phyloP scores from a whole-genome alignment of 495 filamentous ascomycete species.

The Echria macrotheca region DNA sequence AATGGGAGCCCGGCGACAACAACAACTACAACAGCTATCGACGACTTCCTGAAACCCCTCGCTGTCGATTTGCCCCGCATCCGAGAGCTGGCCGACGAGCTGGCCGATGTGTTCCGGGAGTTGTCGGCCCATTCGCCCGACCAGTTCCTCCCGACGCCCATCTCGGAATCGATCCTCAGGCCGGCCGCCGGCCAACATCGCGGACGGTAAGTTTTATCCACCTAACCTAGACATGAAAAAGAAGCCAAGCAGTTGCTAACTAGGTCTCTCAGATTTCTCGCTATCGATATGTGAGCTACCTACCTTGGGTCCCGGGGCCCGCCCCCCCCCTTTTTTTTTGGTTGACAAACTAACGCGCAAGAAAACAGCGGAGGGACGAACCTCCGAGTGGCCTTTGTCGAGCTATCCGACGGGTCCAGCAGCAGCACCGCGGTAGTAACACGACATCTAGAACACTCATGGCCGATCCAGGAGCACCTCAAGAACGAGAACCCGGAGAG shows the following conservation, averaged over 20 bases:
- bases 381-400: conserved; percentile 71
- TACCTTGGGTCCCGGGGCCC: no score
- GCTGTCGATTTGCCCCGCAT: conserved; percentile 41
- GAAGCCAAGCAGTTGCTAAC: conserved; percentile 10
- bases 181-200: conserved; percentile 54
- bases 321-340: neutral
- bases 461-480: conserved; percentile 74
- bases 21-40: conserved; percentile 19
- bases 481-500: conserved; percentile 72
- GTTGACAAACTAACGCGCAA: no score
- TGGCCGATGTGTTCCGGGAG: conserved; percentile 54
- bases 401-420: no score
- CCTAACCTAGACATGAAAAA: neutral
- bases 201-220: conserved; percentile 46
- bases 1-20: no score
- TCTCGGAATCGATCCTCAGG: conserved; percentile 56
- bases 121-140: conserved; percentile 61
- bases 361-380: conserved; percentile 71
- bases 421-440: no score
- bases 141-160: conserved; percentile 75
- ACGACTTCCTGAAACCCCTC: conserved; percentile 43
- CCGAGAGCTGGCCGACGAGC: conserved; percentile 54
- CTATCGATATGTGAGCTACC: conserved; percentile 62
- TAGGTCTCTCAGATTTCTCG: conserved; percentile 50
- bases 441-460: conserved; percentile 62